Percentiles rank a stretch among this genome's conserved stretches.
Conservation (phyloP, 352 stramenopile species). For the Globisporangium sylvaticum region DNA sequence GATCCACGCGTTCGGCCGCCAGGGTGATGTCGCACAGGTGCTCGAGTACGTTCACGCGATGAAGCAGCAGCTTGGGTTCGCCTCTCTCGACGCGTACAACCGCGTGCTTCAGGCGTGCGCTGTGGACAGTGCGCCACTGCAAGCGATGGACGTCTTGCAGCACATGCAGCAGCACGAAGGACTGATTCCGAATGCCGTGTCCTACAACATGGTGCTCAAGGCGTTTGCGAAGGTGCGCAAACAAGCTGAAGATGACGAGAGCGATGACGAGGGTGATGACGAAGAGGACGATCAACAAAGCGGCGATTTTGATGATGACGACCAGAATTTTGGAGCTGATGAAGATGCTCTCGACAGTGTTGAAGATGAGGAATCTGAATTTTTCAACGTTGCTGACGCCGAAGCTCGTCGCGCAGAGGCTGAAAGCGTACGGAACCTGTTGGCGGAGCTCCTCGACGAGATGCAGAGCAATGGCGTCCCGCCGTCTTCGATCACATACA, state of each 20-base stretch:
- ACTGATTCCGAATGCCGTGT: slow-evolving; percentile 33
- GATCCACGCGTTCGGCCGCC: slow-evolving; percentile 45
- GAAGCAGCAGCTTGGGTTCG: slow-evolving; percentile 36
- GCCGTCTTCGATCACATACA: slow-evolving; percentile 24
- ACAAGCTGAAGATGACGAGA: slow-evolving; percentile 18
- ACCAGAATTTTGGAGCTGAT: not conserved
- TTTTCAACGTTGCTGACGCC: not conserved
- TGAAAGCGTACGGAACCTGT: slow-evolving; percentile 1
- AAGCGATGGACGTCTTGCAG: slow-evolving; percentile 37
- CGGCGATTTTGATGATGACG: slow-evolving; percentile 4
- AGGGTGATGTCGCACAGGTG: slow-evolving; percentile 43
- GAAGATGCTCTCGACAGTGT: not conserved
- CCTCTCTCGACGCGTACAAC: slow-evolving; percentile 48
- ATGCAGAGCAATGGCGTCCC: slow-evolving; percentile 23
- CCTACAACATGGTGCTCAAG: slow-evolving; percentile 58
- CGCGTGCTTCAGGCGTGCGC: slow-evolving; percentile 55
- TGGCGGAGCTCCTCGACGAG: slow-evolving; percentile 28
- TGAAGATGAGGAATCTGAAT: not conserved
- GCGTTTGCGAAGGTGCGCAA: slow-evolving; percentile 33
- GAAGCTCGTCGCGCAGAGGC: not conserved
- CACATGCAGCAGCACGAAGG: slow-evolving; percentile 30
- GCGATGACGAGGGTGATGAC: slow-evolving; percentile 16
- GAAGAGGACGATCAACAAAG: slow-evolving; percentile 15
- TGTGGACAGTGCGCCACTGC: slow-evolving; percentile 27
- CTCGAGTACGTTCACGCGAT: slow-evolving; percentile 37